Base-by-base conservation (phyloP, 176 grass and related monocot species). In the Microstegium vimineum region DNA sequence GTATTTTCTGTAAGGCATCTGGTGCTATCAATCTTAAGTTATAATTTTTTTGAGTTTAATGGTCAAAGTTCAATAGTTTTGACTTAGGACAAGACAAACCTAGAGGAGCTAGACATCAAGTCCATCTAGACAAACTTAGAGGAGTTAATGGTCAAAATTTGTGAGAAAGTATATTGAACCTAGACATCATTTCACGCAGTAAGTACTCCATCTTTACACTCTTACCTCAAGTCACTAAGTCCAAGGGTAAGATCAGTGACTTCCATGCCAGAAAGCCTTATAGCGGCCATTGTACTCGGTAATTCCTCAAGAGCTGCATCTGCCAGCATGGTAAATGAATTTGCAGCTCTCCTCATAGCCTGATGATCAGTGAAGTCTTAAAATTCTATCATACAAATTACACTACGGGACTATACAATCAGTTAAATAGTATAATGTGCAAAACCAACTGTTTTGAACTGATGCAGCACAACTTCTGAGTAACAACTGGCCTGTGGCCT, bases 181-280 rank as follows among this genome's bases (percentile, higher is more conserved):
- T 0, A 65, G 1, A 34, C 26, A 73, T 83, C 17, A 82, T 47
- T 47, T 66, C 32, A 51, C 41, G 23, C 13, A 31, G 18, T 16
- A 46, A 18, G 13, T 25, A 40, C 33, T 60, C 25, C 52, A 70
- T 64, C 6, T 11, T 52, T 54, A 32, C 76, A 20, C 17, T 57
- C 72, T 76, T 84, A 97, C 94, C 94, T 97, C 68, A 97, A 86
- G 88, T 93, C 91, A 74, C 81, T 97, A 86, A 97, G 72, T 76
- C 91, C 94, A 75, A 97, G 74, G 33, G 94, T 97, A 60, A 97
- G 89, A 91, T 97, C 94, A 81, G 89, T 91, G 42, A 97, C 91
- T 81, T 97, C 94, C 86, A 97, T 88, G 77, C 89, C 89, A 74
- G 86, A 89, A 8, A 97, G 84, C 51, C 91, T 92, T 73, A 97